Conservation (phyloP, 176 grass and related monocot genomes). For the Alopecurus myosuroides region DNA sequence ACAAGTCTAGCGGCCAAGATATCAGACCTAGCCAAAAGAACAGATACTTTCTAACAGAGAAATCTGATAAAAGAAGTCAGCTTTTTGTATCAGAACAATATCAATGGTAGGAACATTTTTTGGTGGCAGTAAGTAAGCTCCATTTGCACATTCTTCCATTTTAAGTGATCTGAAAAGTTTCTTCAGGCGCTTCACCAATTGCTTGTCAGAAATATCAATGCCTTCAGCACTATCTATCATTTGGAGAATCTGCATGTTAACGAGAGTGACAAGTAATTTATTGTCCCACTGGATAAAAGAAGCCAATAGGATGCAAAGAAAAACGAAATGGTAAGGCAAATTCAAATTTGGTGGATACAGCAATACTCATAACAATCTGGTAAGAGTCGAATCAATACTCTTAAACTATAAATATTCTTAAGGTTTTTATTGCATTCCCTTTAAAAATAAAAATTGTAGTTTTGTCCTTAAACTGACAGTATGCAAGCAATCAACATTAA, state of each 20-base stretch:
- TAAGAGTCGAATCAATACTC: background rate
- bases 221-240: conserved; percentile 92
- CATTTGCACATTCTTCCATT: conserved; percentile 57
- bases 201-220: conserved; percentile 78
- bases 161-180: conserved; percentile 82
- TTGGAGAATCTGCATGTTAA: conserved; percentile 73
- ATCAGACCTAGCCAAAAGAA: background rate
- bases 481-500: too few relatives aligned
- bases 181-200: conserved; percentile 64
- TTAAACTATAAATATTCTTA: background rate
- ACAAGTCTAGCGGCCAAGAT: background rate
- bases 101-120: conserved; percentile 61
- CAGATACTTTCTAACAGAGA: too few relatives aligned
- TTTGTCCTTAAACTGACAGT: background rate
- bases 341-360: too few relatives aligned
- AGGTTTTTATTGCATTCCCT: background rate
- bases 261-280: conserved; percentile 2
- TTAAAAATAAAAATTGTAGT: too few relatives aligned
- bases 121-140: conserved; percentile 61
- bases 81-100: conserved; percentile 28
- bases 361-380: too few relatives aligned
- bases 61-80: background rate
- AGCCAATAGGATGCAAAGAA: background rate
- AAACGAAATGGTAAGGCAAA: background rate
- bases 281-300: background rate